phyloP scores from a whole-genome alignment of 345 rosid genomes.

The Eutrema heterophyllum region DNA sequence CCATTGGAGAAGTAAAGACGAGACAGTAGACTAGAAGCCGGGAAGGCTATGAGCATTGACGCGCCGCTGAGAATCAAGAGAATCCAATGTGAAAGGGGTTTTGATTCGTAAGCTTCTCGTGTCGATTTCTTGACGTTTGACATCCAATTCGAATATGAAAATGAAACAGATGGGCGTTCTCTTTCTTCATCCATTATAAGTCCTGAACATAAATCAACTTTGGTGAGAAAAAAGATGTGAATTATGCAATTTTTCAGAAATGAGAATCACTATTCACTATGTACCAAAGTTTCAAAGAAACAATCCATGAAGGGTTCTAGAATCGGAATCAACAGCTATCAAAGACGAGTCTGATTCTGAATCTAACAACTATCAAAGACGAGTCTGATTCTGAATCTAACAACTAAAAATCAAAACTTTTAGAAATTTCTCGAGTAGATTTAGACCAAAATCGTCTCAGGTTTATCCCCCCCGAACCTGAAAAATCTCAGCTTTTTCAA shows the following conservation, averaged over 20 bases:
- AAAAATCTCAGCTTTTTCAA: neutral
- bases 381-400: neutral
- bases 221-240: neutral
- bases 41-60: constrained; percentile 72
- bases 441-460: neutral
- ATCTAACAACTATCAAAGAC: neutral
- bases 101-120: constrained; percentile 47
- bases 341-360: neutral
- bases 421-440: neutral
- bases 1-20: constrained; percentile 73
- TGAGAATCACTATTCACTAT: neutral
- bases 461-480: neutral
- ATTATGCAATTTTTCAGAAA: neutral
- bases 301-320: neutral
- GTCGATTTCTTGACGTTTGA: constrained; percentile 27
- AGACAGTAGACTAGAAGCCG: constrained; percentile 72
- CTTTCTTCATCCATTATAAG: constrained; percentile 24
- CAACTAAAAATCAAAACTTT: constrained; percentile 17
- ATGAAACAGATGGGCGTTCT: constrained; percentile 16
- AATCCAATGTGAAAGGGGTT: constrained; percentile 73
- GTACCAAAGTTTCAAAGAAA: neutral
- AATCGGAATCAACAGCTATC: neutral
- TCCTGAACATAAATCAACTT: constrained; percentile 3
- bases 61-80: constrained; percentile 47
- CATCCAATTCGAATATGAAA: constrained; percentile 33